Evolutionary conservation across 192 early-diverging fungal genomes (phyloP), one percentile per base, ranked within the genome.

Genomic region (Linnemannia schmuckeri): DNA sequence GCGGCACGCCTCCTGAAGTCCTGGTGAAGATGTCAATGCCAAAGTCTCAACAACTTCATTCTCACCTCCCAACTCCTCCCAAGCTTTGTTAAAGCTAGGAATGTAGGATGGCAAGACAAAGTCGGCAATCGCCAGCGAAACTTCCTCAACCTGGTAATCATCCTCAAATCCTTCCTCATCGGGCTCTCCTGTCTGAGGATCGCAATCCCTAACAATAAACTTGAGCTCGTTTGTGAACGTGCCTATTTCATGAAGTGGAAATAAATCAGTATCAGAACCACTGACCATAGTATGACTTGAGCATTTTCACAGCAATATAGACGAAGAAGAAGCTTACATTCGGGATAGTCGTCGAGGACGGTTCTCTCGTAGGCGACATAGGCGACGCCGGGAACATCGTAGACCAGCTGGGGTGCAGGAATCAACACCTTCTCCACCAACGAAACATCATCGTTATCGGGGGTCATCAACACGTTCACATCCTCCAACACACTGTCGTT

Each of bases 151-250:
- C 91, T 95, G 81, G 85, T 98, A 99, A 85, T 99, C 98, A 83
- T 98, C 98, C 70, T 98, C 97, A 73, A 96, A 98, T 33, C 98
- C 98, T 68, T 98, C 95, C 78, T 96, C 96, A 79, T 97, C 97
- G 9, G 96, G 94, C 85, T 97, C 96, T 47, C 97, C 97, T 12
- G 97, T 98, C 1, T 92, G 90, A 22, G 98, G 97, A 83, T 99
- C 99, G 88, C 96, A 98, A 81, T 99, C 99, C 89, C 97, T 98
- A 54, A 98, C 93, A 33, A 96, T 86, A 82, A 97, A 99, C 74
- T 95, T 95, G 57, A 99, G 90, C 10, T 95, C 96, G 90, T 95
- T 96, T 4, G 94, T 91, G 89, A 99, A 99, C 41, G 95, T 90
- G 18, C 89, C 94, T 93, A 85, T 49, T 68, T 17, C 15, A 66